Evolutionary conservation across 2,329 filamentous ascomycete species (phyloP).

Genomic region (Metarhizium rileyi): DNA sequence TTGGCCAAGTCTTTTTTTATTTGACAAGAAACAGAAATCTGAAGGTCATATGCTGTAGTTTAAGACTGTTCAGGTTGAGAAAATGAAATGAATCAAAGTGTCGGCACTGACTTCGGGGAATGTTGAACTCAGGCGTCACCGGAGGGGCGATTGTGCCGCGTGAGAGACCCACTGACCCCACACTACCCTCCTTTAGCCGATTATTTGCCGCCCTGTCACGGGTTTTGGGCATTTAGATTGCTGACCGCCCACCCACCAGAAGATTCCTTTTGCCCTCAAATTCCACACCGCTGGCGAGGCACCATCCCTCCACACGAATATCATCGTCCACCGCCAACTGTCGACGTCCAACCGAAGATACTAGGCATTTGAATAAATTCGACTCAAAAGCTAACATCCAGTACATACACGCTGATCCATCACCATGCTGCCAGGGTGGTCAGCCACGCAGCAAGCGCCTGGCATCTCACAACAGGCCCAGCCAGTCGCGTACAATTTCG

Average conservation of each 20-base stretch:
- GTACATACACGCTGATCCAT: constrained; percentile 1
- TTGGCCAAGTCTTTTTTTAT: neutral
- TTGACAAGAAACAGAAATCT: neutral
- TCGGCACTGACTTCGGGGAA: too few species aligned
- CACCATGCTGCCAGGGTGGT: constrained; percentile 29
- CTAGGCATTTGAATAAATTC: neutral
- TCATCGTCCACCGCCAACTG: neutral
- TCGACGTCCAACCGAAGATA: neutral
- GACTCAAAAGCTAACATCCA: constrained; percentile 7
- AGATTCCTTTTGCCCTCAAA: neutral
- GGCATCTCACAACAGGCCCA: constrained; percentile 29
- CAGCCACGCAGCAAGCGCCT: constrained; percentile 27
- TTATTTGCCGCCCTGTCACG: neutral
- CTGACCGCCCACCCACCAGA: neutral
- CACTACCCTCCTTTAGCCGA: neutral
- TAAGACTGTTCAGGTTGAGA: neutral
- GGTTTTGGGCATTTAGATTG: neutral
- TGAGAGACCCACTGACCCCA: neutral
- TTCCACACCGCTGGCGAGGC: neutral
- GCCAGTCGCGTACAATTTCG: constrained; percentile 27
- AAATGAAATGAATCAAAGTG: constrained; percentile 1
- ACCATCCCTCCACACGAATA: neutral
- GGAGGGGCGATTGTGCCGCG: neutral
- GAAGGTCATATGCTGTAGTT: neutral
- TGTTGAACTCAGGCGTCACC: too few species aligned